phyloP scores from a whole-genome alignment of 2,329 filamentous ascomycete species.

The Fusarium tupiense region DNA sequence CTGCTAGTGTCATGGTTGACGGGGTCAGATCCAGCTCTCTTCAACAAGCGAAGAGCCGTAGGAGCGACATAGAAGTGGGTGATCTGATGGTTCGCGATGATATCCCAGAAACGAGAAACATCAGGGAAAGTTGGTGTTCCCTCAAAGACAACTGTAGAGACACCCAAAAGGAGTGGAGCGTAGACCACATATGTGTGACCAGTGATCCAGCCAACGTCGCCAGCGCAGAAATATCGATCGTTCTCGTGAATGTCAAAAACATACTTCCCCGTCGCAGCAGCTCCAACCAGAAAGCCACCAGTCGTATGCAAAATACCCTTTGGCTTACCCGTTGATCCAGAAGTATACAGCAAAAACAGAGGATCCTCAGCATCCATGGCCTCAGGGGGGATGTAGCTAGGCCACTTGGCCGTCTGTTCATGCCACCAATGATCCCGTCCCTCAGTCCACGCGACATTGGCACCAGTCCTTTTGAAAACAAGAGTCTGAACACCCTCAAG shows the following conservation, averaged over 20 bases:
- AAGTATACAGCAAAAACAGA: conserved; percentile 93
- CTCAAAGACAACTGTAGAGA: conserved; percentile 92
- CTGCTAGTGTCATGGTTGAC: conserved; percentile 79
- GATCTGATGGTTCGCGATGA: conserved; percentile 87
- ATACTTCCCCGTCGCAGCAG: conserved; percentile 91
- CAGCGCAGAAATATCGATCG: conserved; percentile 92
- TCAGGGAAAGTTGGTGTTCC: conserved; percentile 93
- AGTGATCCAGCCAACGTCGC: conserved; percentile 96
- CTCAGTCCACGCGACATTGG: conserved; percentile 83
- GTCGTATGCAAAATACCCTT: conserved; percentile 98
- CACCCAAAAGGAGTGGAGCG: conserved; percentile 85
- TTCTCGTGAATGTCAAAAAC: conserved; percentile 94
- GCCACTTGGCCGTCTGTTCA: conserved; percentile 93
- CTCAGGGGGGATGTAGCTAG: conserved; percentile 85
- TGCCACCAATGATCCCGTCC: conserved; percentile 95
- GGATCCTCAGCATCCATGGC: conserved; percentile 89
- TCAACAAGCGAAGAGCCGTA: conserved; percentile 86
- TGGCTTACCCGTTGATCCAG: conserved; percentile 93
- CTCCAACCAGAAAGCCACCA: conserved; percentile 86
- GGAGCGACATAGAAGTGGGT: conserved; percentile 97
- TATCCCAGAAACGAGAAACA: conserved; percentile 96
- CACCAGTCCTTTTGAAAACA: conserved; percentile 90
- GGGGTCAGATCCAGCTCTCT: conserved; percentile 88
- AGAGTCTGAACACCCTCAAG: conserved; percentile 86
- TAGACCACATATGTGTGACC: conserved; percentile 97